Evolutionary conservation across 2,329 filamentous ascomycete species (phyloP).

Genomic region (Chaetomium globosum): DNA sequence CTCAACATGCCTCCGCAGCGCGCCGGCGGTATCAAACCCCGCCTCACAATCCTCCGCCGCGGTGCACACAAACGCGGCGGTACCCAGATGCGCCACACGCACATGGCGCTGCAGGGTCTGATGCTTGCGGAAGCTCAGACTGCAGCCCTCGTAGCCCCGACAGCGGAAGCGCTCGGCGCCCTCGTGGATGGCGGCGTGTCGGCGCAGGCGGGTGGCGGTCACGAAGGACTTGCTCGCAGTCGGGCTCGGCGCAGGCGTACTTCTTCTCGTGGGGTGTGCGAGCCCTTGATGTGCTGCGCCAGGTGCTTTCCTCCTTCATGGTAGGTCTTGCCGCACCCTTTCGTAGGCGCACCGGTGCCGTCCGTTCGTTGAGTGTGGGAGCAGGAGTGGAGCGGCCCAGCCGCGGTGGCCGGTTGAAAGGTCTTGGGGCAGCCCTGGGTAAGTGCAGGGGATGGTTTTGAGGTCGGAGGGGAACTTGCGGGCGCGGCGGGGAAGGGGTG

Average conservation of each 20-base stretch:
- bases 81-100: constrained; percentile 70
- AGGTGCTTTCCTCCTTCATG: constrained; percentile 83
- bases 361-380: constrained; percentile 84
- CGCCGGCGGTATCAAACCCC: constrained; percentile 72
- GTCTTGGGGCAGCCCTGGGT: constrained; percentile 74
- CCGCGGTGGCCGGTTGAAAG: constrained; percentile 85
- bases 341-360: constrained; percentile 70
- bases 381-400: constrained; percentile 76
- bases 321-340: constrained; percentile 78
- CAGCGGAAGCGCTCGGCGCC: constrained; percentile 76
- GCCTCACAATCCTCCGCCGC: constrained; percentile 60
- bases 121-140: constrained; percentile 81
- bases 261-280: constrained; percentile 71
- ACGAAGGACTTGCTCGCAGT: constrained; percentile 80
- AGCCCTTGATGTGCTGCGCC: constrained; percentile 79
- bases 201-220: constrained; percentile 74
- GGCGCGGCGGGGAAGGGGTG: constrained; percentile 42
- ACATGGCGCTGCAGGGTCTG: constrained; percentile 84
- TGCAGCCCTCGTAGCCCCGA: constrained; percentile 68
- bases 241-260: constrained; percentile 70
- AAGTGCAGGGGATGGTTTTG: constrained; percentile 77
- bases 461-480: constrained; percentile 67
- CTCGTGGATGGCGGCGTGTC: constrained; percentile 78
- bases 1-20: constrained; percentile 71
- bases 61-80: constrained; percentile 71